Base-by-base conservation (phyloP, 352 stramenopile genomes). In the Phytophthora multivora region DNA sequence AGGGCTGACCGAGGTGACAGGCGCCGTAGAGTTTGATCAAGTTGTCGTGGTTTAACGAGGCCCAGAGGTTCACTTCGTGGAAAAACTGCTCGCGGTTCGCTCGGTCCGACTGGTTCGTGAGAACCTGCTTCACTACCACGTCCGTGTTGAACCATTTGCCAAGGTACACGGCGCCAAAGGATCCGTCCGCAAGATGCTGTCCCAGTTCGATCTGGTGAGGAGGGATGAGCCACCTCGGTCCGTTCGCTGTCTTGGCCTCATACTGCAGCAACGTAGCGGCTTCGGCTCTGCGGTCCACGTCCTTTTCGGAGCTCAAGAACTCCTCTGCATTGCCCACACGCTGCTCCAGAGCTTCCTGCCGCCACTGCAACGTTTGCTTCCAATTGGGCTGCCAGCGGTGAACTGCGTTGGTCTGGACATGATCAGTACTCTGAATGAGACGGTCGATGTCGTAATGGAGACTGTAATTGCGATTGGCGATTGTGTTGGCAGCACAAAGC, bases 61-160 rank as follows among this genome's bases (percentile, higher is more conserved):
- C 60, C 69, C 69, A 74, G 10, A 69, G 16, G 8, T 71, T 16
- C 5, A 38, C 58, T 68, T 73, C 30, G 36, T 26, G 47, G 49
- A 10, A 25, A 54, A 69, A 46, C 42, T 39, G 13, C 13, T 12
- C 10, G 1, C 43, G 28, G 13, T 25, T 35, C n/a, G 30, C 16
- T 33, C 28, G 28, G 28, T 33, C 28, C 28, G 28, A 33, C 4
- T 33, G 28, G 28, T 54, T 18, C 4, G 51, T 31, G 2, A 54
- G 18, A 3, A 59, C 13, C 33, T 42, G 30, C 39, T 71, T 71
- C 16, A 71, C 49, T 4, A 65, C 43, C 3, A 66, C 62, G 25
- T 50, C 36, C 1, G 61, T 57, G 18, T 33, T 49, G 23, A 65
- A 19, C 62, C 62, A 65, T 2, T 65, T 56, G 5, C 62, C 54